Percentiles rank a stretch among this genome's conserved stretches.
Conservation (phyloP, 31 red algal species). For the Odonthalia washingtoniensis region DNA sequence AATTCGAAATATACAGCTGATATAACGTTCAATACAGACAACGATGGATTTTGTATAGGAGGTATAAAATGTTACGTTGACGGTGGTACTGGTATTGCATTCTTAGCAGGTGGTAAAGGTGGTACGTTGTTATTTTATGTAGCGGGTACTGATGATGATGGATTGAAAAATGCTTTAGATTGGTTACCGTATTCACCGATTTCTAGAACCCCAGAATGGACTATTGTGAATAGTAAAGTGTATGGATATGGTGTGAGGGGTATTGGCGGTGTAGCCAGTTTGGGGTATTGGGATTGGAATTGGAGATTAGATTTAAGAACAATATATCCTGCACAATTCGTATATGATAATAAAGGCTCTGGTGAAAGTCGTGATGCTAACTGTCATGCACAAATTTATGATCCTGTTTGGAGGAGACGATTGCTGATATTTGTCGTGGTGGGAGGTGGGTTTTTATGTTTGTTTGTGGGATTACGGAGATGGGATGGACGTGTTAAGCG, state of each 20-base stretch:
- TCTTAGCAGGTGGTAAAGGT: conserved; percentile 41
- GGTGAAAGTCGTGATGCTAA: background rate
- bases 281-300: conserved; percentile 57
- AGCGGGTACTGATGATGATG: conserved; percentile 47
- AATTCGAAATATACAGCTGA: conserved; percentile 14
- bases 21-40: conserved; percentile 24
- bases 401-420: no score
- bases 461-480: no score
- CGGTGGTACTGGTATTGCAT: conserved; percentile 59
- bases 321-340: conserved; percentile 46
- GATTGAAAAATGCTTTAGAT: conserved; percentile 36
- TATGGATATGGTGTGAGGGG: conserved; percentile 50
- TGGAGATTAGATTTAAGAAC: conserved; percentile 46
- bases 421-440: no score
- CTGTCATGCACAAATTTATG: background rate
- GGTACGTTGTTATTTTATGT: conserved; percentile 41
- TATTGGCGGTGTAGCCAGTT: conserved; percentile 52
- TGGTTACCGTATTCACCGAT: conserved; percentile 61
- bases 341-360: background rate
- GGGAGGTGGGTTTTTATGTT: no score
- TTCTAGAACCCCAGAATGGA: conserved; percentile 67
- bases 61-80: conserved; percentile 30
- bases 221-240: conserved; percentile 40
- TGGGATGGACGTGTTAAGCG: no score
- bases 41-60: conserved; percentile 21